phyloP scores from a whole-genome alignment of 371 early-diverging fungal species.

The Parasitella parasitica region DNA sequence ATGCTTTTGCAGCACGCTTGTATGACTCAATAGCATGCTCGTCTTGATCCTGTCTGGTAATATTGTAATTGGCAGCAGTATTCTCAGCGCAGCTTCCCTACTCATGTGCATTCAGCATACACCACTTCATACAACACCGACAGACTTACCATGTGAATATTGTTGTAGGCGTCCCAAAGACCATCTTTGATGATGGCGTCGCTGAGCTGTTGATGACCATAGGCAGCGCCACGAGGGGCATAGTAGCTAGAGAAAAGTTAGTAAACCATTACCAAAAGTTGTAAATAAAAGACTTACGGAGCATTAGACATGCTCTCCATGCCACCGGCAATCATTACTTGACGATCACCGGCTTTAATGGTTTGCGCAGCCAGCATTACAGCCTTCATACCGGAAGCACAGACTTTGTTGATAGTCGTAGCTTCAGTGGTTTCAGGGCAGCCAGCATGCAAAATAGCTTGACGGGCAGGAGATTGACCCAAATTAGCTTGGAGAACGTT shows the following conservation, averaged over 20 bases:
- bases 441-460: conserved; percentile 74
- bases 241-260: conserved; percentile 53
- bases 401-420: conserved; percentile 94
- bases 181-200: conserved; percentile 96
- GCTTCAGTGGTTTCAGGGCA: conserved; percentile 78
- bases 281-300: conserved; percentile 60
- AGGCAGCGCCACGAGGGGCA: conserved; percentile 64
- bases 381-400: conserved; percentile 93
- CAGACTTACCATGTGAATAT: conserved; percentile 52
- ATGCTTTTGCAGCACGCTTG: conserved; percentile 84
- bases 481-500: conserved; percentile 82
- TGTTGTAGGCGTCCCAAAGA: conserved; percentile 91
- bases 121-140: background rate
- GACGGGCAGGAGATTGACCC: conserved; percentile 90
- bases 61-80: conserved; percentile 81
- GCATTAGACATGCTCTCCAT: conserved; percentile 95
- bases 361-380: conserved; percentile 74
- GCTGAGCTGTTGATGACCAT: conserved; percentile 79
- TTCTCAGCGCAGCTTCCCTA: conserved; percentile 96
- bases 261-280: background rate
- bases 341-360: conserved; percentile 59
- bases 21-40: conserved; percentile 86
- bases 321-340: conserved; percentile 87
- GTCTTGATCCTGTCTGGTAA: conserved; percentile 88
- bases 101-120: background rate